Evolutionary conservation across 805 yeast genomes (phyloP).

Genomic region (Kodamaea kaohsiungensis): DNA sequence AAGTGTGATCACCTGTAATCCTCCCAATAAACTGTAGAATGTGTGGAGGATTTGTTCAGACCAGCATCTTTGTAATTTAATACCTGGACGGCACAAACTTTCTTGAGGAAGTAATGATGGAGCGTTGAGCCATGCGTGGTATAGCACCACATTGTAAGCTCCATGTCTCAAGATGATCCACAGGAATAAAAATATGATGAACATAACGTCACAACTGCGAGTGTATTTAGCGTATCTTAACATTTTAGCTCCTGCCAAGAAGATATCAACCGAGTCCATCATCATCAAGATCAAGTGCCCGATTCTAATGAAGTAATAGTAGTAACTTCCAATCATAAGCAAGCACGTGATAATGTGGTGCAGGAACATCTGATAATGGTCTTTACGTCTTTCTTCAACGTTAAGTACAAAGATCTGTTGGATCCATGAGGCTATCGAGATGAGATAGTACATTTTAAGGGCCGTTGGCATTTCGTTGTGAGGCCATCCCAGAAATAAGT

Average conservation of each 20-base stretch:
- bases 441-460: slow-evolving; percentile 69
- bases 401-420: slow-evolving; percentile 77
- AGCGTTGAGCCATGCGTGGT: slow-evolving; percentile 53
- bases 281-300: slow-evolving; percentile 77
- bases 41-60: slow-evolving; percentile 43
- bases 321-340: slow-evolving; percentile 70
- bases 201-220: slow-evolving; percentile 64
- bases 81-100: slow-evolving; percentile 35
- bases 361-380: slow-evolving; percentile 79
- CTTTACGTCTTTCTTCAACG: slow-evolving; percentile 79
- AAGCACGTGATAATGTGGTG: slow-evolving; percentile 83
- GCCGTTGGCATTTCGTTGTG: slow-evolving; percentile 53
- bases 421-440: slow-evolving; percentile 76
- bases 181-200: slow-evolving; percentile 60
- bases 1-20: slow-evolving; percentile 63
- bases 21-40: slow-evolving; percentile 58
- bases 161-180: slow-evolving; percentile 80
- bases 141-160: slow-evolving; percentile 64
- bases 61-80: slow-evolving; percentile 51
- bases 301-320: slow-evolving; percentile 67
- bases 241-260: slow-evolving; percentile 72
- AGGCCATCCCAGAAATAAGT: slow-evolving; percentile 73
- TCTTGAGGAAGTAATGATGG: slow-evolving; percentile 40
- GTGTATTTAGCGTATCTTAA: slow-evolving; percentile 69
- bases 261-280: slow-evolving; percentile 83